Base-by-base conservation (phyloP, 129 eudicot species). In the Mikania micrantha region DNA sequence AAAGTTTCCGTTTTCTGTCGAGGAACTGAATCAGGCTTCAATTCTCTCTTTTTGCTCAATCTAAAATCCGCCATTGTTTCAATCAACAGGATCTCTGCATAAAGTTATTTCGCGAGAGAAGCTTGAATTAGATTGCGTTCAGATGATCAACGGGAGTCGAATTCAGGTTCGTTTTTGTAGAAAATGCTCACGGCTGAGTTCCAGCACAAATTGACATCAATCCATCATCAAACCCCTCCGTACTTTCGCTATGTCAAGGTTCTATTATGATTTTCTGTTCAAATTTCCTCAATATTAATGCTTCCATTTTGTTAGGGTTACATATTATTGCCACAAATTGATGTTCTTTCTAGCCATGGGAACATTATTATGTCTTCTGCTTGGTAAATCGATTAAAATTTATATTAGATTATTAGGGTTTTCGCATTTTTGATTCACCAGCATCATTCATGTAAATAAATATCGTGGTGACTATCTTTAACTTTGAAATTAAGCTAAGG, bases 181-280 rank as follows among this genome's bases (percentile, higher is more conserved):
- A 82, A 79, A 70, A 85, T 85, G 91, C 83, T 78, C 72, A 44
- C 27, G 65, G 17, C 24, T 41, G 28, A 45, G 59, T 59, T 48
- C 68, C 63, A 11, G 71, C 75, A 69, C 75, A 54, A 71, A 65
- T 67, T 77, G 64, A 73, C 42, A 38, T 21, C 24, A 5, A 66
- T n/a, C 64, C 74, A 21, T 36, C 29, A 48, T 70, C 60, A 53
- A 35, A 42, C 49, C 0, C 69, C 58, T 39, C 50, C 32, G 53
- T 11, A 40, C 61, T 36, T 15, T 79, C 85, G 79, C 75, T 74
- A 85, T 85, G 91, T 85, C 83, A 64, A 82, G 87, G 91, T 85
- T 73, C 47, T 38, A 32, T 27, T 72, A 9, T 5, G 0, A 20
- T 35, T 9, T 44, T 45, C 15, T 65, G 24, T 64, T 73, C 56